Base-by-base conservation (phyloP, 192 early-diverging fungal genomes). In the Umbelopsis isabellina region DNA sequence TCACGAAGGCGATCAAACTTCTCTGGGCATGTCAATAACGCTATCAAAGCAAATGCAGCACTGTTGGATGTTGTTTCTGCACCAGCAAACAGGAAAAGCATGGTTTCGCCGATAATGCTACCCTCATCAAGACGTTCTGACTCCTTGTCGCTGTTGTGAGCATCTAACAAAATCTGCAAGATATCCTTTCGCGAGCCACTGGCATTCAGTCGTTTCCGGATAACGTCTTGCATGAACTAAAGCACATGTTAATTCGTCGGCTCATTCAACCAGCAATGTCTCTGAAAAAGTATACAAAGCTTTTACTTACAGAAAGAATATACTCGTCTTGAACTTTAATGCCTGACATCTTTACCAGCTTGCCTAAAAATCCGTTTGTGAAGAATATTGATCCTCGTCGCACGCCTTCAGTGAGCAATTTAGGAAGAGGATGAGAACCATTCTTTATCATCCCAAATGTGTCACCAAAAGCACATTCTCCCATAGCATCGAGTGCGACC, bases 401-500 rank as follows among this genome's bases (percentile, higher is more conserved):
- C 69, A 79, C 53, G 13, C 50, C 46, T 20, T 72, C 37, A 2
- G 35, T 70, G 20, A 78, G 50, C 15, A 58, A 46, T 30, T 51
- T 51, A 1, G 82, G 83, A 9, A 87, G 30, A 41, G 76, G 77
- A 68, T 87, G 82, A 2, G 49, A 46, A 0, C 71, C 72, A 15
- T 75, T 72, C 33, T 84, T 75, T 23, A 87, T 52, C 77, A 87
- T 85, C 9, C 80, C 64, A 48, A 87, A 87, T 4, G 85, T 72
- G 21, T 66, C 37, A 4, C 86, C 86, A 71, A 87, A 86, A 11
- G 81, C 80, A 0, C 79, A 79, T 35, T 84, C 81, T 0, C 86
- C 86, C 61, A 87, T 85, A 20, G 77, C 74, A 67, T 87, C 86
- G n/a, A 87, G 45, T 4, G 85, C 67, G 4, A 77, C 46, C 15